Base-by-base conservation (phyloP, 2,329 filamentous ascomycete species). In the Cryphonectria carpinicola region DNA sequence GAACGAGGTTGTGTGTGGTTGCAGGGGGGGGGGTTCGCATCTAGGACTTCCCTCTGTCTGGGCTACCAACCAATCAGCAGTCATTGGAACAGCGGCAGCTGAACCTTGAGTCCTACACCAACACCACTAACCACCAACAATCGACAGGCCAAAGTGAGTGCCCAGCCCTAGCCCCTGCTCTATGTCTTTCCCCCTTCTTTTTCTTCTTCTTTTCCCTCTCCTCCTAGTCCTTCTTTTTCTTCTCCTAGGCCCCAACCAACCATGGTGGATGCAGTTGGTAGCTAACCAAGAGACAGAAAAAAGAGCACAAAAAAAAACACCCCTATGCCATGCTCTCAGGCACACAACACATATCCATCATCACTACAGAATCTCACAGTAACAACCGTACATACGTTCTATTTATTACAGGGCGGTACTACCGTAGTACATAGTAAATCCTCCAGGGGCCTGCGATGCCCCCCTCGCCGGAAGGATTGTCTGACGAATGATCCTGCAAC, bases 401-500 rank as follows among this genome's bases (percentile, higher is more conserved):
- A 32, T 32, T 32, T 32, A 32, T 32, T 32, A 22, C 8, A 22
- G 8, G 43, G 43, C 22, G 19, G 46, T 49, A 8, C 19, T n/a
- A 49, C 19, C 19, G 17, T n/a, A 35, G 8, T 49, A 22, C n/a
- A 13, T 11, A 62, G 56, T 37, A 54, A 37, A 66, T 43, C 41
- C 70, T 43, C 22, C 39, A 64, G 46, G 66, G 41, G 37, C 66
- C 39, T 41, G 69, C 60, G 52, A 63, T 41, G 61, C 41, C 56
- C 70, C 64, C 49, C 62, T 58, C 14, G 35, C 64, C 64, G 64
- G 56, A 71, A 67, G 70, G 70, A 67, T 71, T 52, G 43, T 63
- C 64, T 67, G 39, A 66, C 64, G 56, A 46, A 63, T 60, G 17
- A 65, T 43, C 52, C 65, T 58, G 39, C 52, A n/a, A 41, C 35